Evolutionary conservation across 1,139 yeast species (phyloP), one percentile per base, ranked within the genome.

Genomic region (Kodamaea fungicola): DNA sequence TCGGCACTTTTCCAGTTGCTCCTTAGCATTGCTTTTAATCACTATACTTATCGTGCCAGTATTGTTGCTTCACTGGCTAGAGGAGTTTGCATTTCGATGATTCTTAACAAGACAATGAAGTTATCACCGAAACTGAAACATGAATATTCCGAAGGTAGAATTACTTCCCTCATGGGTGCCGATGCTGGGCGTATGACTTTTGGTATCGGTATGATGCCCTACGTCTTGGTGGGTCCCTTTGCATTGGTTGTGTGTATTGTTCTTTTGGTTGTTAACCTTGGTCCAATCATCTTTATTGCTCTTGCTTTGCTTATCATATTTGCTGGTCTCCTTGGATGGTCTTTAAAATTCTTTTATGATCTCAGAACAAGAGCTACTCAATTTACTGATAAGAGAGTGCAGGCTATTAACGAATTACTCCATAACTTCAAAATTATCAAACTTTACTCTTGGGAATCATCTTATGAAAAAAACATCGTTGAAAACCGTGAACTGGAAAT

Each of bases 161-260:
- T 65, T 40, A 64, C 69, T 16, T 62, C 81, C 12, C 60, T 85
- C 52, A 72, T 87, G 59, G 82, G 92, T 12, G 81, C 94, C 2
- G 96, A 87, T 55, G 69, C 87, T 37, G 77, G 89, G 22, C 76
- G 95, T 51, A 74, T 88, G 28, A 95, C 86, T 53, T 74, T 84
- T 51, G 92, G 92, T 4, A 56, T 79, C 24, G 76, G 80, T 7
- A 83, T 83, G 59, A 82, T 80, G 47, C 87, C 88, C 3, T 76
- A 79, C 52, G 60, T 80, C 7, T 59, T 82, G 42, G 70, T 80
- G 10, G 72, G 84, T 49, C 83, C 89, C 0, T 64, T 79, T 7
- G 75, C 83, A 1, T 58, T 80, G n/a, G 70, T 66, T n/a, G 69
- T 80, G 34, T 71, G 83, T 32, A 70, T 86, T 41, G 87, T 78